Evolutionary conservation across 108 stramenopile genomes (phyloP), one percentile per base, ranked within the genome.

Genomic region (Conticribra weissflogii): DNA sequence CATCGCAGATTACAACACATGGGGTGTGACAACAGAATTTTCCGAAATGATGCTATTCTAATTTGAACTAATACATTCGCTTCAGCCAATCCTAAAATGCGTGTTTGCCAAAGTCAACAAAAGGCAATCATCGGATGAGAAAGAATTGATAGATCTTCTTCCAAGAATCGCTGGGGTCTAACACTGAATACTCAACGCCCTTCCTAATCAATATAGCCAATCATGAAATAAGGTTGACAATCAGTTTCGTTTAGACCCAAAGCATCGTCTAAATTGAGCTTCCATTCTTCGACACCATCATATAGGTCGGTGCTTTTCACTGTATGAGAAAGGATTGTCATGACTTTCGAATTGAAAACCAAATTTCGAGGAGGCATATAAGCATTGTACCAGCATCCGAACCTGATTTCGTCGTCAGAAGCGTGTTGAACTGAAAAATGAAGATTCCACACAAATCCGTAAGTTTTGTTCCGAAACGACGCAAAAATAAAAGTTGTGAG

Each of bases 341-440:
- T 79, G 27, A 79, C 50, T 28, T 79, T 79, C 1, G 66, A 68
- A 15, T 72, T 33, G 54, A 79, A 67, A 14, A 72, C 78, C 8
- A 79, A 51, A 51, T 66, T 72, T 30, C 78, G 60, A 21, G 78
- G 71, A 51, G 66, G 61, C 66, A 79, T 50, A 18, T 68, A 79
- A 0, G 78, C 71, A 57, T 72, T 45, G 47, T 79, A 79, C 78
- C 78, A 79, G 46, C 78, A 79, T 7, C 78, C 71, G 29, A 28
- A 21, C 15, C 72, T 68, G 1, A 79, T 79, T 17, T 63, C 66
- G 15, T 54, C 29, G 23, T 54, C 58, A 12, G 65, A 54, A 50
- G 78, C 78, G 52, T 79, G 78, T 25, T 72, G 71, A 31, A 79
- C 68, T 59, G n/a, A 44, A 52, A 32, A 28, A 57, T 15, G 18